Evolutionary conservation across 1,139 yeast species (phyloP), one percentile per base, ranked within the genome.

Genomic region (Hemisphaericaspora subhashii): DNA sequence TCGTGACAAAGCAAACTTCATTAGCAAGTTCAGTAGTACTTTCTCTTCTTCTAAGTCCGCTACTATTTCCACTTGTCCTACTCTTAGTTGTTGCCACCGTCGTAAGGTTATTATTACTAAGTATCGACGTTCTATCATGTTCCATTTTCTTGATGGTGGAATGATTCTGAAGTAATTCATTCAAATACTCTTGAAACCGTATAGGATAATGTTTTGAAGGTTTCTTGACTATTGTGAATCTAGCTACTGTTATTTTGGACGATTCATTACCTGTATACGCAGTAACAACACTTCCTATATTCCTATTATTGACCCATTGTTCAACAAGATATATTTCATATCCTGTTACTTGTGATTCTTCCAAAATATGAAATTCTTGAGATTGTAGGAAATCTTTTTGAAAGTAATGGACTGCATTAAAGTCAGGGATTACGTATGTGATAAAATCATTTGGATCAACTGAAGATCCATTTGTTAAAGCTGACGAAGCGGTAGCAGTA

Each of bases 241-340:
- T 74, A 12, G 79, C 74, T 2, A 83, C 95, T 7, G 70, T 60
- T 0, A 88, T 75, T 31, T 66, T 65, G 49, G 88, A 86, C 20
- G 70, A 69, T 8, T 77, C 60, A 54, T 88, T 86, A 2, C 98
- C 98, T 0, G 98, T 90, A 55, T 77, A 92, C 0, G 94, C 79
- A 1, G 92, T 79, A 18, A 90, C 83, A 6, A 86, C 73, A 0
- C 83, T 72, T 25, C 87, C 81, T 16, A 81, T 66, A 39, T 76
- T 73, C 29, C 98, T 68, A 41, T 81, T 82, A 31, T 84, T 74
- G 3, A 86, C 83, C 98, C 98, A 92, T 60, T 90, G 97, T 56
- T 92, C 98, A 10, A 90, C 95, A 35, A 92, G 69, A 54, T 92
- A 92, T 20, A 86, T 76, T 57, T 92, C 98, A 56, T 85, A 87